These are phyloP conservation scores for Gymnopus androsaceus DNA, from an alignment of 1,284 basidiomycete genomes.

Conservation along the genomic window DNA sequence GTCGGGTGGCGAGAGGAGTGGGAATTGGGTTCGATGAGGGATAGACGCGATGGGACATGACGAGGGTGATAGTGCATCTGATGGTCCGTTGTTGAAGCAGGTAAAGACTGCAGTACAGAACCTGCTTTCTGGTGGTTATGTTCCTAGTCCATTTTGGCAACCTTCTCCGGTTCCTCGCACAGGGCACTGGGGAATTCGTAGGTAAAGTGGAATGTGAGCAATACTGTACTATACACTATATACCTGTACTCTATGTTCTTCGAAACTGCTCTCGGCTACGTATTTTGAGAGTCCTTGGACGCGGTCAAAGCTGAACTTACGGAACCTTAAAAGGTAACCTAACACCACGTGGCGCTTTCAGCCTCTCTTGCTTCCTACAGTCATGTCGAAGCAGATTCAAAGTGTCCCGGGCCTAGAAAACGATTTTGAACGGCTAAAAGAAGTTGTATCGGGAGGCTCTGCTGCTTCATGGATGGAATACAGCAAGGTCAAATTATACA, in stretches of 20 bases:
- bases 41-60: background rate
- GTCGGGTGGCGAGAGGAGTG: conserved; percentile 48
- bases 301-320: background rate
- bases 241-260: too few species aligned
- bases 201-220: background rate
- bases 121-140: conserved; percentile 33
- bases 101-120: conserved; percentile 41
- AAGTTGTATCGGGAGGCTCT: conserved; percentile 38
- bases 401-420: conserved; percentile 35
- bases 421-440: conserved; percentile 24
- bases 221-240: background rate
- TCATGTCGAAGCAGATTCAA: background rate
- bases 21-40: conserved; percentile 46
- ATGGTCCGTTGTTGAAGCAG: conserved; percentile 31
- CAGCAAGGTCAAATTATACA: conserved; percentile 48
- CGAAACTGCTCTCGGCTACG: too few species aligned
- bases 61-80: conserved; percentile 21
- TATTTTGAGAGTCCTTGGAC: too few species aligned
- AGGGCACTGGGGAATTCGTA: background rate
- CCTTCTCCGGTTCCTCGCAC: background rate
- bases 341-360: too few species aligned
- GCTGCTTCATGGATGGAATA: conserved; percentile 43
- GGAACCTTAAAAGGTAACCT: background rate
- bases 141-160: conserved; percentile 37
- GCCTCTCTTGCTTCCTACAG: too few species aligned